phyloP scores from a whole-genome alignment of 106 monocot genomes.

The Acorus calamus region DNA sequence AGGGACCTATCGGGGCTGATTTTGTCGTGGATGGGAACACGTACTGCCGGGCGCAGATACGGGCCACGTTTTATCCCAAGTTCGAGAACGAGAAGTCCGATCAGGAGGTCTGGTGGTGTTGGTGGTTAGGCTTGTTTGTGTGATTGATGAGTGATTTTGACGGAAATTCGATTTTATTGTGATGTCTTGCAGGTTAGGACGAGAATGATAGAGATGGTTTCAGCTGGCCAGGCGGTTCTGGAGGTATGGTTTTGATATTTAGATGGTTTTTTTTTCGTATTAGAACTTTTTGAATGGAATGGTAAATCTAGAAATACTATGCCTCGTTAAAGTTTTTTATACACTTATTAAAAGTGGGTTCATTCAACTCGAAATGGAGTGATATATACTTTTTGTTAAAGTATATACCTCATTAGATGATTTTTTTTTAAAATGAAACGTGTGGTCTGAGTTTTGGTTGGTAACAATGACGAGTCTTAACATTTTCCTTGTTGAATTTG shows the following conservation, averaged over 20 bases:
- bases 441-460: too few relatives aligned
- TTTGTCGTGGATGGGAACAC: slow-evolving; percentile 58
- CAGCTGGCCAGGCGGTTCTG: slow-evolving; percentile 61
- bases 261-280: too few relatives aligned
- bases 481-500: not conserved
- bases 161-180: not conserved
- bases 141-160: too few relatives aligned
- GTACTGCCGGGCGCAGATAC: slow-evolving; percentile 55
- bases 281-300: too few relatives aligned
- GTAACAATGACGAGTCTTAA: too few relatives aligned
- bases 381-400: too few relatives aligned
- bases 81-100: slow-evolving; percentile 99
- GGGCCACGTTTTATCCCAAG: slow-evolving; percentile 94
- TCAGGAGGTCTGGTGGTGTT: slow-evolving; percentile 45
- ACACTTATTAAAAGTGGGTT: too few relatives aligned
- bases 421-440: too few relatives aligned
- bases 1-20: slow-evolving; percentile 39
- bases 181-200: slow-evolving; percentile 44
- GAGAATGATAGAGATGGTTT: slow-evolving; percentile 96
- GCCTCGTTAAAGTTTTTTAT: too few relatives aligned
- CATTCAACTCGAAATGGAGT: too few relatives aligned
- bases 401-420: too few relatives aligned
- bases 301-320: too few relatives aligned
- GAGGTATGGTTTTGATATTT: slow-evolving; percentile 41
- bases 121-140: not conserved